Evolutionary conservation across 2,329 filamentous ascomycete genomes (phyloP), one percentile per base, ranked within the genome.

Genomic region (Phaeoacremonium minimum): DNA sequence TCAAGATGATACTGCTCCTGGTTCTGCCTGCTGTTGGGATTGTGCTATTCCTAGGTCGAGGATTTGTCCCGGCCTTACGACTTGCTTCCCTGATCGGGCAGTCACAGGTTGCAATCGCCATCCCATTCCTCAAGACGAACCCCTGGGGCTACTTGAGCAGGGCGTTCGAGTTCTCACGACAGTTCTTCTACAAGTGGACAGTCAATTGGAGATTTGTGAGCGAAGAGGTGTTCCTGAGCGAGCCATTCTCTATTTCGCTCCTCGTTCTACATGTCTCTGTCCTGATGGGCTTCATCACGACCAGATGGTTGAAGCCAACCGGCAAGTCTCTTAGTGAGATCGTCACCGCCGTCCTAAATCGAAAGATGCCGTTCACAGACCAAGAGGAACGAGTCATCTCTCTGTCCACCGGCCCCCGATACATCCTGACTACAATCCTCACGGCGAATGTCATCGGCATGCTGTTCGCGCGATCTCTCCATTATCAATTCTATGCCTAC

Each of bases 121-220:
- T 69, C 30, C 88, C 89, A 0, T 97, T 96, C 62, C 57, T 86
- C 15, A 58, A 71, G 8, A 66, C 66, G 28, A 84, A 88, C 48
- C 62, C 80, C 15, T 60, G 63, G 41, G 86, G 83, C 18, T 98
- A 98, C 57, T 56, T 94, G 14, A 75, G 77, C 32, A 75, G 85
- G 45, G 89, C 93, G 0, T 98, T 98, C 56, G 89, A 98, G 64
- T 74, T 98, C 40, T 89, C 86, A 32, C 76, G 93, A 37, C 80
- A 87, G 50, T 98, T 98, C 64, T 73, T 95, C 51, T 97, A 91
- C 71, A 89, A 91, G 63, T 98, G 93, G 93, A 98, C 93, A 0
- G 93, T 98, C 48, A 98, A 98, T 61, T 98, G 93, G 93, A 81
- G 90, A 36, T 97, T 97, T 57, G 64, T 96, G n/a, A 83, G 85